Evolutionary conservation across 352 stramenopile genomes (phyloP), one percentile per base, ranked within the genome.

Genomic region (Phytophthora citrophthora): DNA sequence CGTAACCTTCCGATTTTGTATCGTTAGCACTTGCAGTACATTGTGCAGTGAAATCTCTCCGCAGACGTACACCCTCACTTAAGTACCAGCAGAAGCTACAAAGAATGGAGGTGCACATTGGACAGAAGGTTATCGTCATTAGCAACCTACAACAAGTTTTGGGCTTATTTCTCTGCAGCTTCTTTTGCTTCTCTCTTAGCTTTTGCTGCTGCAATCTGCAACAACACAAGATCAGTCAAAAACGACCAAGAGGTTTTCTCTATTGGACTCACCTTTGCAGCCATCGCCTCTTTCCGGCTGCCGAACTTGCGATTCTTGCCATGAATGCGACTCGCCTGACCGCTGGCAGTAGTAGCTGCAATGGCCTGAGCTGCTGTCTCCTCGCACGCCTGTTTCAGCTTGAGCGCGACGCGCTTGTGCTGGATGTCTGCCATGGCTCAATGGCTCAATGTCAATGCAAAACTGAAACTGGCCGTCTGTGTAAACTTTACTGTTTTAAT

Each of bases 231-330:
- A 13, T 9, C 41, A 54, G 46, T 24, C n/a, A 51, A 29, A 29
- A n/a, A 32, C 36, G 51, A 58, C 39, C 36, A 38, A 26, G 26
- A 29, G 4, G 26, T n/a, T n/a, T 27, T 47, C 6, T 23, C 29
- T 4, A 41, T 8, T 50, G 11, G 16, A n/a, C 62, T 41, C 54
- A 81, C 82, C 75, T 92, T 94, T 67, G 85, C 85, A 43, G 73
- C 83, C 85, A 88, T 91, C 48, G 86, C 87, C 41, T 95, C 84
- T 72, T 91, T 92, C 24, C 81, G 77, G 44, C 80, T 93, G 31
- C 73, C 74, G 56, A 93, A 95, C 57, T 95, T 93, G 71, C 79
- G 76, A 57, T 93, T 93, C 56, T 93, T 95, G 78, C 91, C 84
- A 64, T 95, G 86, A 53, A 95, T 79, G 34, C 75, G 81, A 47